phyloP scores from a whole-genome alignment of 192 early-diverging fungal genomes.

The Physocladia obscura region DNA sequence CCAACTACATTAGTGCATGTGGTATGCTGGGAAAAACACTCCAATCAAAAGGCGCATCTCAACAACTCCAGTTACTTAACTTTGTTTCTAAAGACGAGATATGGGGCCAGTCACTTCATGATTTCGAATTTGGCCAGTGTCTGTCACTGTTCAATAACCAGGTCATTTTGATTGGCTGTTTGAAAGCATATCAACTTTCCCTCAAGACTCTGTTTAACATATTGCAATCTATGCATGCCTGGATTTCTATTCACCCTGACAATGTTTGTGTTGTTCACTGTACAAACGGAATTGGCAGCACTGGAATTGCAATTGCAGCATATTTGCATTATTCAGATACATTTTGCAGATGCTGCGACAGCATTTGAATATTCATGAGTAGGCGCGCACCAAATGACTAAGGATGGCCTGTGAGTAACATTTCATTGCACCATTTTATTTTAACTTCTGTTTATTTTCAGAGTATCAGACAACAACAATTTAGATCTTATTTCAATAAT shows the following conservation, averaged over 20 bases:
- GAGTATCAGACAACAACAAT: no score
- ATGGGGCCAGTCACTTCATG: constrained; percentile 48
- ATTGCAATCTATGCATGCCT: constrained; percentile 51
- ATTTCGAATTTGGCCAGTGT: constrained; percentile 56
- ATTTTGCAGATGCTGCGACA: constrained; percentile 41
- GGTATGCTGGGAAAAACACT: constrained; percentile 41
- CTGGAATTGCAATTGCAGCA: constrained; percentile 47
- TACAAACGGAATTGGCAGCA: constrained; percentile 49
- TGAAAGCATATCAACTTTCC: constrained; percentile 51
- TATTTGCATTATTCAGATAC: constrained; percentile 47
- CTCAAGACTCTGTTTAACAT: constrained; percentile 53
- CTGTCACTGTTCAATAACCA: constrained; percentile 44
- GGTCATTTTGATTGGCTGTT: constrained; percentile 43
- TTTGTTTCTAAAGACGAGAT: constrained; percentile 50
- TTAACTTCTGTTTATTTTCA: no score
- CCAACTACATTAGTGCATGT: constrained; percentile 44
- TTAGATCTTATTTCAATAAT: constrained; percentile 61
- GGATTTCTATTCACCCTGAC: constrained; percentile 43
- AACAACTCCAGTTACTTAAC: constrained; percentile 54
- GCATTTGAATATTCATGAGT: no score
- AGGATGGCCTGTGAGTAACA: no score
- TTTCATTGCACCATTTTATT: no score
- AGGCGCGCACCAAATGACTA: constrained; percentile 39
- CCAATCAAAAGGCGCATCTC: constrained; percentile 20
- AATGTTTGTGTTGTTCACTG: constrained; percentile 59